Base-by-base conservation (phyloP, 768 basidiomycete species). In the Galerina sulciceps region DNA sequence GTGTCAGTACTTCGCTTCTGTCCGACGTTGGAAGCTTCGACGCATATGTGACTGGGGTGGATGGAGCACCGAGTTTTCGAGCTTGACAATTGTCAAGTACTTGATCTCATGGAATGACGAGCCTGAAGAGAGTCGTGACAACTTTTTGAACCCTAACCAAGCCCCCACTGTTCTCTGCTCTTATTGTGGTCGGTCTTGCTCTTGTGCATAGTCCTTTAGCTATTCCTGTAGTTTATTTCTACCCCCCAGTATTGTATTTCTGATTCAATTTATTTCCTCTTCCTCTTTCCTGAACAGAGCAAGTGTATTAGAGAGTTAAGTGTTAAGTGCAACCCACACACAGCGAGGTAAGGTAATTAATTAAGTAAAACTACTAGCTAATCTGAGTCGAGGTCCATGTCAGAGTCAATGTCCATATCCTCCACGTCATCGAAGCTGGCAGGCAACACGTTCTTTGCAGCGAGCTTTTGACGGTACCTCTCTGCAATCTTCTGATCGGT, bases 11-110 rank as follows among this genome's bases (percentile, higher is more conserved):
- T 20, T 80, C n/a, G 61, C 70, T 5, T 58, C 67, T 8, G 58
- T 66, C 8, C 57, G 65, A 2, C 69, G 72, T 1, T 80, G 79
- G 78, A 62, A 67, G 0, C 59, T 80, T 1, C 57, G 72, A 0
- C 58, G 61, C 3, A 76, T 82, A 20, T 82, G 79, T 53, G 73
- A 76, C n/a, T 81, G 80, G 78, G 80, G 76, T 38, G 81, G 79
- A 3, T 81, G 80, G 79, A 75, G 72, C 50, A 72, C 65, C 4
- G 73, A 80, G 37, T 76, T 76, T 52, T 72, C 73, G 4, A 69
- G 70, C 49, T 44, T 75, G 55, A 80, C 76, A 0, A 78, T 81
- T 44, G 75, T 81, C 42, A 75, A 76, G 55, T 79, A 80, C 58
- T 62, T 79, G 9, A 73, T 79, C 17, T 76, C 75, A 4, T 75